Percentiles rank a stretch among this genome's conserved stretches.
Evolutionary conservation across 345 rosid species (phyloP).

Genomic region (Arabis alpina): DNA sequence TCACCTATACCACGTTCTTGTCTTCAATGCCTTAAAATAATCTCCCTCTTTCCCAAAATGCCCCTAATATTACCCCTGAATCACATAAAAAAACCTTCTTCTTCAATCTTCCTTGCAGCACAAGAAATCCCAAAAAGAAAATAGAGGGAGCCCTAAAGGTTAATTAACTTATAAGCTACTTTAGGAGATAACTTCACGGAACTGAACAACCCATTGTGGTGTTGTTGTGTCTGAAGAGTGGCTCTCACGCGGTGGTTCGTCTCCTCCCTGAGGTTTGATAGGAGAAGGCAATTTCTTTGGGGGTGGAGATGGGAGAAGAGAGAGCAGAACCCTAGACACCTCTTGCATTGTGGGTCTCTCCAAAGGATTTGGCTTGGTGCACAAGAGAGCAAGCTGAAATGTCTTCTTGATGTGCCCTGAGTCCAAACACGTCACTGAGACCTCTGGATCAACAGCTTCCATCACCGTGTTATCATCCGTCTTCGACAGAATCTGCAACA

Average conservation of each 20-base stretch:
- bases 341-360: slow-evolving; percentile 96
- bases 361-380: slow-evolving; percentile 71
- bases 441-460: slow-evolving; percentile 94
- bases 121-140: slow-evolving; percentile 12
- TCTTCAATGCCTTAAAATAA: slow-evolving; percentile 19
- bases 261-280: slow-evolving; percentile 35
- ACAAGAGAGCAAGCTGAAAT: slow-evolving; percentile 79
- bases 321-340: slow-evolving; percentile 70
- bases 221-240: slow-evolving; percentile 31
- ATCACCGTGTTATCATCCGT: slow-evolving; percentile 81
- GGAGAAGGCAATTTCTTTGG: slow-evolving; percentile 48
- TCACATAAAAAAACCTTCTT: slow-evolving; percentile 25
- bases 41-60: slow-evolving; percentile 10
- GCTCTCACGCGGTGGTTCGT: slow-evolving; percentile 30
- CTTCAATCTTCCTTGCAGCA: slow-evolving; percentile 20
- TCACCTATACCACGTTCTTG: slow-evolving; percentile 34
- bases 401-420: slow-evolving; percentile 65
- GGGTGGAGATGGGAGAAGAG: slow-evolving; percentile 62
- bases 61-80: slow-evolving; percentile 9
- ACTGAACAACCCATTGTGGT: slow-evolving; percentile 73
- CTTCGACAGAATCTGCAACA: slow-evolving; percentile 67
- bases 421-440: slow-evolving; percentile 80
- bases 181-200: slow-evolving; percentile 74
- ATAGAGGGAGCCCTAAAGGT: background rate
- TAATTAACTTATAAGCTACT: slow-evolving; percentile 50